A percentile compares a stretch with the other conserved stretches of the same genome.
Conservation (phyloP, 495 filamentous ascomycete species). For the Physcia stellaris region DNA sequence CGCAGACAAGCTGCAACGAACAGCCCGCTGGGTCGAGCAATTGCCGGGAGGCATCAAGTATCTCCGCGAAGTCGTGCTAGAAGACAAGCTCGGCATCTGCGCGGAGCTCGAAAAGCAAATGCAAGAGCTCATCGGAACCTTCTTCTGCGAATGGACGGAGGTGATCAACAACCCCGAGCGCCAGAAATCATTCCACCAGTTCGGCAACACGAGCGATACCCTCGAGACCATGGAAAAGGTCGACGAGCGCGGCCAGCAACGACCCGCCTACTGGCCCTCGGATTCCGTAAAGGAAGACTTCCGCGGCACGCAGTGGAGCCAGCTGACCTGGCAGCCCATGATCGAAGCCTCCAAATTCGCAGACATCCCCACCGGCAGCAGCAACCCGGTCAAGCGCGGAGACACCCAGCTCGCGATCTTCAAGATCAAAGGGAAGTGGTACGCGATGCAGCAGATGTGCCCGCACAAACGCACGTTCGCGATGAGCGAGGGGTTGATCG, state of each 20-base stretch:
- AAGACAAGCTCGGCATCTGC: slow-evolving; percentile 82
- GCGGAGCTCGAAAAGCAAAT: slow-evolving; percentile 82
- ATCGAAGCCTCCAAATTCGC: slow-evolving; percentile 60
- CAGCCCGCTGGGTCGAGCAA: slow-evolving; percentile 82
- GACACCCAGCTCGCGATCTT: slow-evolving; percentile 90
- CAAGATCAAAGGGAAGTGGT: slow-evolving; percentile 71
- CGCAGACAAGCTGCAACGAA: slow-evolving; percentile 87
- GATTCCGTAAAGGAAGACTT: slow-evolving; percentile 61
- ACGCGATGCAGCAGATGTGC: slow-evolving; percentile 96
- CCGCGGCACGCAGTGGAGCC: slow-evolving; percentile 57
- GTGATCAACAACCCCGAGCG: slow-evolving; percentile 57
- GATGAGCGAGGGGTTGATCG: slow-evolving; percentile 74
- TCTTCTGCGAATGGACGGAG: slow-evolving; percentile 93
- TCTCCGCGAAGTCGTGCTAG: slow-evolving; percentile 68
- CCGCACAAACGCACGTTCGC: slow-evolving; percentile 91
- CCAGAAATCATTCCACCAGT: slow-evolving; percentile 67
- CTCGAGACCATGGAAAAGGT: slow-evolving; percentile 60
- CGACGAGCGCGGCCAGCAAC: slow-evolving; percentile 57
- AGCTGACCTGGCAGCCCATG: slow-evolving; percentile 69
- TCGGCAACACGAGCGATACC: slow-evolving; percentile 69
- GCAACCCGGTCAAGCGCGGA: slow-evolving; percentile 66
- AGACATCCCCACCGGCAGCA: slow-evolving; percentile 55
- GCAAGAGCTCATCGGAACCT: slow-evolving; percentile 75
- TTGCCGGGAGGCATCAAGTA: slow-evolving; percentile 81
- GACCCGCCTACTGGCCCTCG: slow-evolving; percentile 76